phyloP scores from a whole-genome alignment of 139 green algal species.

The Haematococcus sp. region DNA sequence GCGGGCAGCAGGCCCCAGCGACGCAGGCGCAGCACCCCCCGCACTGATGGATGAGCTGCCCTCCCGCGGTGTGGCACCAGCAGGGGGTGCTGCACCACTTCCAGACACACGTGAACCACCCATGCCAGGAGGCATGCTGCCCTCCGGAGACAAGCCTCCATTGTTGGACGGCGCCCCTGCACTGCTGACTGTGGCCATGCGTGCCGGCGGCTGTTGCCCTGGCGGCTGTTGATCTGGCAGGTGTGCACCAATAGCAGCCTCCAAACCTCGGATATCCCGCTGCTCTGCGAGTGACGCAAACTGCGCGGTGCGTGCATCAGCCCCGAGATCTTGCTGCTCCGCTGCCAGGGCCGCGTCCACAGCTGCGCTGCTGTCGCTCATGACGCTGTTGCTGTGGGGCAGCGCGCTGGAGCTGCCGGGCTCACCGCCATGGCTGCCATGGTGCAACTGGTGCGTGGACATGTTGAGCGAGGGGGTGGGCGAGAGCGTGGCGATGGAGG shows the following conservation, averaged over 20 bases:
- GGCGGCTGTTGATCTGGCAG: neutral
- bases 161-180: no score
- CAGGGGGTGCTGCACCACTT: neutral
- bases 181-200: neutral
- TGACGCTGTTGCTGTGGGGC: constrained; percentile 1
- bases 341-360: neutral
- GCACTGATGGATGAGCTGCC: neutral
- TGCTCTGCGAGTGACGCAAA: constrained; percentile 80
- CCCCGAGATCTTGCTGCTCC: constrained; percentile 12
- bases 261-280: constrained; percentile 53
- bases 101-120: neutral
- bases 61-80: neutral
- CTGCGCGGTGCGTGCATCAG: constrained; percentile 39
- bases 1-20: neutral
- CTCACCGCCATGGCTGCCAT: no score
- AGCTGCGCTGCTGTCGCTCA: neutral
- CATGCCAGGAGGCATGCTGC: neutral
- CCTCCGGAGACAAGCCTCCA: neutral
- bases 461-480: neutral
- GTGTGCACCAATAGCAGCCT: constrained; percentile 35
- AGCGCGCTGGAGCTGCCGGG: no score
- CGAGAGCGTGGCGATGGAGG: neutral
- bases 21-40: neutral
- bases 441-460: neutral
- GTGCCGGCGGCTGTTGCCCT: neutral